Base-by-base conservation (phyloP, 805 yeast species). In the Candida yuanshanica region DNA sequence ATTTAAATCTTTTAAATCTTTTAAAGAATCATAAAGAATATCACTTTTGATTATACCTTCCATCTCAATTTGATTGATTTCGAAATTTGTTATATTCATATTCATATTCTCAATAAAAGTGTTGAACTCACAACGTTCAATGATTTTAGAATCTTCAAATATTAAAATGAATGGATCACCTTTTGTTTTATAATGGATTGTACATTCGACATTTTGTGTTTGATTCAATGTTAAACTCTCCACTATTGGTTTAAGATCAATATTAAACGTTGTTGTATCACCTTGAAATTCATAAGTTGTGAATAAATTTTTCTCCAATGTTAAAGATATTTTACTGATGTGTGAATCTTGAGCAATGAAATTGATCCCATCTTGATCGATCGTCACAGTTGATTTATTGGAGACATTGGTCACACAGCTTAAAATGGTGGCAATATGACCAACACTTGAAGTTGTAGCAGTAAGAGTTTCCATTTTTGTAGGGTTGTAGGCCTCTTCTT, bases 91-190 rank as follows among this genome's bases (percentile, higher is more conserved):
- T 14, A 35, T 13, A n/a, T 35, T 31, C 2, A 18, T 11, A 13
- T 18, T 18, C 6, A 7, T 17, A 23, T 23, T 23, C 27, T 59
- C 60, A 9, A 60, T 57, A 36, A 61, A 58, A 0, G 84, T 77
- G 1, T 70, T 59, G 37, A 81, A 66, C 46, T 77, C 81, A 45
- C 83, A 81, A 32, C 70, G 60, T 47, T 81, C 84, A 2, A 70
- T 66, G 43, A 79, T 68, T 44, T 72, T 62, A 1, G 62, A 55
- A 38, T 77, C 81, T 49, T 77, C 80, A 58, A 78, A 79, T 4
- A 73, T 69, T 17, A 81, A 45, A 0, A 73, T 65, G 49, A 82
- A 77, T 0, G 81, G 82, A 9, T 68, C 53, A 1, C 81, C 81
- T 7, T 62, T 54, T 0, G 76, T 75, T 35, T 66, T 59, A 50